Base-by-base conservation (phyloP, 163 green algal genomes). In the Chlamydomonas reinhardtii region DNA sequence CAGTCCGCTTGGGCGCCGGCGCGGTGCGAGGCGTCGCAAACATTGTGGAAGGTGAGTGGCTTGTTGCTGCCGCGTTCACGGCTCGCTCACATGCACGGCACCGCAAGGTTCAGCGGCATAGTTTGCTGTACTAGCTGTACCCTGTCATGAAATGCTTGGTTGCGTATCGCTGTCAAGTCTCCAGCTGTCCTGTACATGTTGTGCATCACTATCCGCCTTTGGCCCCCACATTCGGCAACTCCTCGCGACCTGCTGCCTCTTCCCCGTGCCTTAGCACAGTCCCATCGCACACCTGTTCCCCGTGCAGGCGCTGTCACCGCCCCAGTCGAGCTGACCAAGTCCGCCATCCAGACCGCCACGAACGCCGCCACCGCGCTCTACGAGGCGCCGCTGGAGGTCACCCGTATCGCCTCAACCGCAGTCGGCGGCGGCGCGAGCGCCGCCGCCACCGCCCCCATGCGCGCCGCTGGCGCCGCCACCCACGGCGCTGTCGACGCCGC, bases 341-440 rank as follows among this genome's bases (percentile, higher is more conserved):
- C 80, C 54, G 59, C 25, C 27, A 32, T 86, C 8, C 80, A 86
- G 73, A 35, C 34, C 32, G 80, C 80, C 70, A 86, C 68, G 70
- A 71, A 37, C 35, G 80, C 56, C 54, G 39, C 80, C 80, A 79
- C 80, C 80, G 65, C 62, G 43, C 25, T 79, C 20, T 86, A 86
- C 70, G 80, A 86, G 80, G 69, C 80, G 19, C 80, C 80, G 35
- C 56, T 79, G 24, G 80, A 86, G 80, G 80, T 70, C 15, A 31
- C 69, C 2, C 66, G 79, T 29, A 34, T 39, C 15, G 34, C 66
- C 4, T 54, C 66, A 8, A 20, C 14, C 43, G 48, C 22, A 5
- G 52, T 37, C 25, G 31, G 78, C 31, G 78, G 65, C 48, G 66
- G 31, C 66, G 52, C 78, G 32, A 52, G 15, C 27, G 70, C 80